Evolutionary conservation across 2,329 filamentous ascomycete species (phyloP), one percentile per base, ranked within the genome.

Genomic region (Beauveria asiatica): DNA sequence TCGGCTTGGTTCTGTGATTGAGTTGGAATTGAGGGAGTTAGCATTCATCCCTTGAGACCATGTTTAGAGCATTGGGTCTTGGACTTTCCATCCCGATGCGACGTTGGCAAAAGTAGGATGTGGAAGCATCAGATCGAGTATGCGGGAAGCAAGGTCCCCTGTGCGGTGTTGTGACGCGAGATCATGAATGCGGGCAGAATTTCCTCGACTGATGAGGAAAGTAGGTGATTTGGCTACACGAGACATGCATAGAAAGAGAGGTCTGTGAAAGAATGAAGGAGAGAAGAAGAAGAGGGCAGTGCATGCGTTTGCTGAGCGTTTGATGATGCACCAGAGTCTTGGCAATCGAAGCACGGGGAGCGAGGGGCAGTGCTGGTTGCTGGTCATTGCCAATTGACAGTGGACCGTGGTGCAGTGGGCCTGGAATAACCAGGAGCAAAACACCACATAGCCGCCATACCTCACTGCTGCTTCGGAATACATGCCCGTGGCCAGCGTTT

Each of bases 301-400:
- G 44, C 33, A n/a, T 37, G 44, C 54, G 54, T 57, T 57, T 57
- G 54, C 44, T 57, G 44, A 13, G 54, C 27, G 54, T 39, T 23
- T 48, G 54, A 41, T 21, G 45, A 57, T 41, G 54, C 16, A 6
- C n/a, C 30, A 37, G 19, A 21, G 53, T 37, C 54, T 57, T 57
- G 54, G 45, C 30, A 30, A 33, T 27, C 21, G 23, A 11, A 48
- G 44, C 42, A 57, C 19, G 5, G 33, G 23, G 5, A 52, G 30
- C 49, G 16, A 52, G 19, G n/a, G 27, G 30, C 27, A 37, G 33
- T 16, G n/a, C n/a, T 17, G 1, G 10, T 33, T 21, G 30, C 30
- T 33, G 30, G 30, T 33, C 30, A 33, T 13, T 33, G 30, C 30
- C 30, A 33, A 33, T 33, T 33, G 30, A 10, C 21, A 27, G 53